Evolutionary conservation across 306 rosid genomes (phyloP).

Genomic region (Quercus variabilis): DNA sequence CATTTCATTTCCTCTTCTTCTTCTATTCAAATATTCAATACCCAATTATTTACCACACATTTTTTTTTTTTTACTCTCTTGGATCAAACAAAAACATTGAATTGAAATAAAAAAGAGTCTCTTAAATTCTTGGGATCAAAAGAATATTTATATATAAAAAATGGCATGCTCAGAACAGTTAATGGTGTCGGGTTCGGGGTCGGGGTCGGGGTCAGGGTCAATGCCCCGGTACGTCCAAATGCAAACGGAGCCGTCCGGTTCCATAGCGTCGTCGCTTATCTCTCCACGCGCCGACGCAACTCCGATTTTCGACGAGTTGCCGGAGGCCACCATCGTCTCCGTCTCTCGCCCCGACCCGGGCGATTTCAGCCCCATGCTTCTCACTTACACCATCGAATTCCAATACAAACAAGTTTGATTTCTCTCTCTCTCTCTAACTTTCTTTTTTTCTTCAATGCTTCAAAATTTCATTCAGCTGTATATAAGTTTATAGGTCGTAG

Average conservation of each 20-base stretch:
- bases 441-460: not conserved
- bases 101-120: not conserved
- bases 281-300: slow-evolving; percentile 45
- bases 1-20: not conserved
- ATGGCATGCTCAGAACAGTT: slow-evolving; percentile 76
- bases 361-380: slow-evolving; percentile 91
- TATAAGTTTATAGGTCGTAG: slow-evolving; percentile 4
- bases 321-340: slow-evolving; percentile 67
- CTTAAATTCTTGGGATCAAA: not conserved
- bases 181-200: slow-evolving; percentile 7
- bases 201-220: slow-evolving; percentile 4
- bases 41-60: not conserved
- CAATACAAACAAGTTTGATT: slow-evolving; percentile 72
- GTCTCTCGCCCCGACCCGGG: slow-evolving; percentile 95
- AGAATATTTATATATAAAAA: no score
- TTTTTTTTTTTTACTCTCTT: not conserved
- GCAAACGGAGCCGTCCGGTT: slow-evolving; percentile 55
- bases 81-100: not conserved
- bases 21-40: not conserved
- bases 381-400: slow-evolving; percentile 79
- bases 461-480: not conserved
- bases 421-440: not conserved
- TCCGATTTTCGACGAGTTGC: slow-evolving; percentile 87
- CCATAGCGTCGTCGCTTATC: slow-evolving; percentile 38
- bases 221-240: slow-evolving; percentile 66